These are phyloP conservation scores for Cenococcum geophilum DNA, from an alignment of 495 filamentous ascomycete species.

Conservation along the genomic window DNA sequence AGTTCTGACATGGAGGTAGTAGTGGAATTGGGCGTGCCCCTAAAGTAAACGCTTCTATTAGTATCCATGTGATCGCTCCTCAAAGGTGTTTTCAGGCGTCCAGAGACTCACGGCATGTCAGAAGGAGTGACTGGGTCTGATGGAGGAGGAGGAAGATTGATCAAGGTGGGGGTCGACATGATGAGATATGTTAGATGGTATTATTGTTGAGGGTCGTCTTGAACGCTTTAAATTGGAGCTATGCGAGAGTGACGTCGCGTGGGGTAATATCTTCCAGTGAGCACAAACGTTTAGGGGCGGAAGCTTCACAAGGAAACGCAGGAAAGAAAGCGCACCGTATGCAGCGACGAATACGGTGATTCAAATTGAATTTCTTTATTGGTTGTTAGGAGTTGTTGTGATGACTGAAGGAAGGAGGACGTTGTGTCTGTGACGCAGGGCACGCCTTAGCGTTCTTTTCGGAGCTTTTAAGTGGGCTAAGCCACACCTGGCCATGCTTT, in stretches of 20 bases:
- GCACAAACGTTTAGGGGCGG: too few species aligned
- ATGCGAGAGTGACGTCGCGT: not conserved
- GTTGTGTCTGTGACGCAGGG: too few species aligned
- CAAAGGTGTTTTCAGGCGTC: constrained; percentile 2
- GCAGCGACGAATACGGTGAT: too few species aligned
- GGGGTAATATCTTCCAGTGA: too few species aligned
- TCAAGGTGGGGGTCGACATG: constrained; percentile 59
- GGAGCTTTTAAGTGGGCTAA: too few species aligned
- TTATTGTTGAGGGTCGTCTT: not conserved
- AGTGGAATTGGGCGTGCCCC: constrained; percentile 85
- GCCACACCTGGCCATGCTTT: too few species aligned
- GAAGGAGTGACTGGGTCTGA: constrained; percentile 84
- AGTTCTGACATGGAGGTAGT: constrained; percentile 80
- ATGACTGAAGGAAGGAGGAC: too few species aligned
- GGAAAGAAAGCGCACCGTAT: too few species aligned
- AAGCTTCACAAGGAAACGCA: too few species aligned
- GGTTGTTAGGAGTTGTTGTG: too few species aligned
- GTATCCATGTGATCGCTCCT: not conserved
- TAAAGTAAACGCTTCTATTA: constrained; percentile 34
- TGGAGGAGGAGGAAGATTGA: constrained; percentile 78
- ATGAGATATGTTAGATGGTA: constrained; percentile 8
- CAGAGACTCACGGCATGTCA: constrained; percentile 71
- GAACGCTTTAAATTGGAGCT: not conserved
- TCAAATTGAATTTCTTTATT: too few species aligned
- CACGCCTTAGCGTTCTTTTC: too few species aligned